Evolutionary conservation across 2,329 filamentous ascomycete genomes (phyloP), one percentile per base, ranked within the genome.

Genomic region (Colletotrichum magnum): DNA sequence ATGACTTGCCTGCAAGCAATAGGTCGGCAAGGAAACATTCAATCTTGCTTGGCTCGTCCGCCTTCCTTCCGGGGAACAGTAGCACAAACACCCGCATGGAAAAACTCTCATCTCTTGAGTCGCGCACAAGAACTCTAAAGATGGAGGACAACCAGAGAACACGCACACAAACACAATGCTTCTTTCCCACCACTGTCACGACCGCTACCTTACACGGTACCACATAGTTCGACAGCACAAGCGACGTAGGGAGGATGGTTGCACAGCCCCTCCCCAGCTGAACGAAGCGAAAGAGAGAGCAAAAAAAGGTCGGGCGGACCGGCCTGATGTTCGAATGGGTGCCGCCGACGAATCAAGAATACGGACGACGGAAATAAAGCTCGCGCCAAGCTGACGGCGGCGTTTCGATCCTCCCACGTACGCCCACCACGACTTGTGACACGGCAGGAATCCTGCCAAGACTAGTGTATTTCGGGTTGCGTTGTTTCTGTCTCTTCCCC

Each of bases 351-450:
- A 63, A 69, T 69, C 62, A 57, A 51, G 21, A 12, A 32, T 54
- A 36, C 43, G 18, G 36, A 26, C 18, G 26, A 24, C 66, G n/a
- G 50, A 47, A 69, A 66, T 66, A 61, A 28, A 66, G 62, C 66
- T 52, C 57, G 50, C 50, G 66, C 66, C 66, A 69, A 69, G 51
- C 50, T 66, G 62, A 56, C 26, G 56, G 62, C 51, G 18, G 51
- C 21, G 62, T 69, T 69, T 66, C 62, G 51, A 68, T 63, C 58
- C 58, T 53, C 51, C 51, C 58, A 32, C 48, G 58, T 41, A 32
- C 50, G 60, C 21, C 21, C 26, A 61, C 48, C 26, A 48, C 21
- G 28, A 52, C 62, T 66, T 69, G 66, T 61, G 56, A 66, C 56
- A 69, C 65, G 13, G 48, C 53, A 58, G 15, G 53, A 65, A 32